Base-by-base conservation (phyloP, 495 filamentous ascomycete species). In the Letharia columbiana region DNA sequence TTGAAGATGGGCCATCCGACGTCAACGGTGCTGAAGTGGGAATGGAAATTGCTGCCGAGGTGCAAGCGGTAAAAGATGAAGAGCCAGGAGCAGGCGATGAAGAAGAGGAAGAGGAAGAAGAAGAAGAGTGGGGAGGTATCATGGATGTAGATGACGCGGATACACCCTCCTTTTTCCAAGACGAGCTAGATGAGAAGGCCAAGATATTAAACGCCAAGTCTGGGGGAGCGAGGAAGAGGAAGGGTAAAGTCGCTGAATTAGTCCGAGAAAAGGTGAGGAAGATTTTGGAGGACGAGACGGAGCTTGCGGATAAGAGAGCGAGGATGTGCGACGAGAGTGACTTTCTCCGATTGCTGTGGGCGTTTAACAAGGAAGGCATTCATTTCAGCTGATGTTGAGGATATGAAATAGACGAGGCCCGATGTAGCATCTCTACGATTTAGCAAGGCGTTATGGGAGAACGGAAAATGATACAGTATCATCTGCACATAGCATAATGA, bases 311-410 rank as follows among this genome's bases (percentile, higher is more conserved):
- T 54, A 90, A 87, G 78, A 77, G 92, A 66, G 88, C 91, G 11
- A 83, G 89, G 66, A 87, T 90, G 78, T 92, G 91, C 68, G 91
- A 96, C 73, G 90, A 96, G 75, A 90, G 89, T 61, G 92, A 96
- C 70, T 96, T 97, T 72, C 76, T 98, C 74, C 86, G 81, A 76
- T 67, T 89, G 70, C 71, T 89, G 69, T 87, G 84, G 80, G 84
- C 85, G 42, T 92, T 96, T 76, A 95, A 96, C 74, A 83, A 90
- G 65, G 90, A 96, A 72, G 91, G 91, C 20, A 93, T 96, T 67
- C 92, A 96, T 79, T 98, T 98, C 79, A 90, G 85, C 63, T 96
- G 78, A 20, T 39, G 40, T 18, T 4, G 56, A 33, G 20, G 40
- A 15, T 33, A 12, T 18, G 8, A 15, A 45, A 61, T 12, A 37